Percentiles rank a stretch among this genome's conserved stretches.
phyloP scores from a whole-genome alignment of 2,329 filamentous ascomycete species.

The Aspergillus luchuensis region DNA sequence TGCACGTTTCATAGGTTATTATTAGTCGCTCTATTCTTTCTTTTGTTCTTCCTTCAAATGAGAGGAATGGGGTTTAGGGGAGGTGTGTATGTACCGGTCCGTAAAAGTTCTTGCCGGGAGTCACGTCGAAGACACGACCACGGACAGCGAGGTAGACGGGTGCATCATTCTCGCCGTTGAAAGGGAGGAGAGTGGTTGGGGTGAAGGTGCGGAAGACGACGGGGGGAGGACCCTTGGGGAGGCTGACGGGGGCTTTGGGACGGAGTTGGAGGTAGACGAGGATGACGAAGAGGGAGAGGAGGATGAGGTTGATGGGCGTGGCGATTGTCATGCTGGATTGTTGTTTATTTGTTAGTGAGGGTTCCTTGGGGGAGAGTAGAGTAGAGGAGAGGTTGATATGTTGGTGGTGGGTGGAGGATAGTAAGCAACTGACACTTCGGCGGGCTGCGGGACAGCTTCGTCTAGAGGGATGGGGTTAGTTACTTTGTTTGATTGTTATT shows the following conservation, averaged over 20 bases:
- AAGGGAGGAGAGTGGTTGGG: conserved; percentile 79
- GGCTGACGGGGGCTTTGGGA: conserved; percentile 52
- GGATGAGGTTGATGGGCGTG: conserved; percentile 63
- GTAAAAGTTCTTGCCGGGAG: conserved; percentile 86
- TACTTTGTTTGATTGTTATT: background rate
- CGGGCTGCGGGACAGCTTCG: conserved; percentile 30
- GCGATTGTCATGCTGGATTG: conserved; percentile 54
- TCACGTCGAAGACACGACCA: conserved; percentile 88
- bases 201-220: conserved; percentile 86
- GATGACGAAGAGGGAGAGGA: conserved; percentile 59
- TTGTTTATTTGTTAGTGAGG: background rate
- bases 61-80: background rate
- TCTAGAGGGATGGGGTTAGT: conserved; percentile 24
- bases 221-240: conserved; percentile 61
- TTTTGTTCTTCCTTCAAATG: background rate
- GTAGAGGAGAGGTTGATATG: too few species aligned
- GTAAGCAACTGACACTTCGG: conserved; percentile 40
- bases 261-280: conserved; percentile 62
- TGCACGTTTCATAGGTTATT: conserved; percentile 14
- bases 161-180: conserved; percentile 71
- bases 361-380: too few species aligned
- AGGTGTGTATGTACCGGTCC: conserved; percentile 60
- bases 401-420: background rate
- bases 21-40: background rate
- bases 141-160: conserved; percentile 91